Evolutionary conservation across 2,329 filamentous ascomycete genomes (phyloP), one percentile per base, ranked within the genome.

Genomic region (Trichophyton verrucosum): DNA sequence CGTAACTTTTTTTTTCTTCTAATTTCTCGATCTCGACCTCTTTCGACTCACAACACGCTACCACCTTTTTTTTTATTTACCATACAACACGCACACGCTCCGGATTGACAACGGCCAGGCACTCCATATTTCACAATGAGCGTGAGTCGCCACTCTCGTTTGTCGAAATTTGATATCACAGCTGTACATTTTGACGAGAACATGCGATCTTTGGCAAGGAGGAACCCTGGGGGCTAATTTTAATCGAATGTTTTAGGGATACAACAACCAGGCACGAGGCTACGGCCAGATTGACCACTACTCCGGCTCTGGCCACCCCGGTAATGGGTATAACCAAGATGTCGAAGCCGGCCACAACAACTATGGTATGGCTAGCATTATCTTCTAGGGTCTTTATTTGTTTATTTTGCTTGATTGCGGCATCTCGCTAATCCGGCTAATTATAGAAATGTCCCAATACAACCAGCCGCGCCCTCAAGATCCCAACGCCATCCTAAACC

Each of bases 401-500:
- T 44, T 44, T 44, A 3, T 38, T 38, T 38, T 38, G 33, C 9
- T 9, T 38, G 38, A 7, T 11, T 13, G 49, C 15, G 22, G 17
- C 38, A 40, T 38, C 42, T 57, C 17, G 36, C 17, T 51, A 62
- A 59, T 30, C 27, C 5, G 22, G 46, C 36, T 24, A 3, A 3
- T 69, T 69, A 73, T 65, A 76, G 77, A 75, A 73, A 79, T 80
- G 76, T 67, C 66, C 61, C 68, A 70, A 20, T 66, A 75, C 66
- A 72, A 72, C 61, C 63, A 70, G 63, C 69, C 68, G 42, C 64
- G 66, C 40, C 63, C 65, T 40, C 69, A 75, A 66, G 83, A 91
- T 72, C 84, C 87, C 49, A 91, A 89, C 71, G 83, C 83, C 61
- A 87, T 95, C 66, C 81, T 96, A 63, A 89, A 95, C 76, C 87